Conservation (phyloP, 2,329 filamentous ascomycete genomes). For the Cordyceps militaris region DNA sequence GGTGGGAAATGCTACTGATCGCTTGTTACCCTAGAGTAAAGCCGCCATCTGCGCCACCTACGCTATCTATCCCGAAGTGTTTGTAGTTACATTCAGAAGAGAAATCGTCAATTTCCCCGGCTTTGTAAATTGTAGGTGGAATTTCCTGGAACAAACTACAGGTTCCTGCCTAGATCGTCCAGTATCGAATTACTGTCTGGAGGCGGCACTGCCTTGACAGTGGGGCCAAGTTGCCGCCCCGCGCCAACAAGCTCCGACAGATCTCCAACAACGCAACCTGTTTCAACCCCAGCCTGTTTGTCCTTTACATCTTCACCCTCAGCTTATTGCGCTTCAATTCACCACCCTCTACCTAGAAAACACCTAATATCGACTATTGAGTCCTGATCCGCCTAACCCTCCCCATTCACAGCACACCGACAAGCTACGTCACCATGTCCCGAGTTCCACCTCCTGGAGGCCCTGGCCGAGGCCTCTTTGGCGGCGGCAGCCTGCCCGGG, state of each 20-base stretch:
- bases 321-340: not conserved
- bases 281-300: not conserved
- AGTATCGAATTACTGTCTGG: no score
- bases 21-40: no score
- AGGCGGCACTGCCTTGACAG: slow-evolving; percentile 6
- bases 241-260: slow-evolving; percentile 6
- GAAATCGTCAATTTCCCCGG: no score
- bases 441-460: slow-evolving; percentile 13
- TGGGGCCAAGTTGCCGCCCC: slow-evolving; percentile 9
- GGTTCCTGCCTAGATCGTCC: no score
- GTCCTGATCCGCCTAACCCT: not conserved
- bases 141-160: no score
- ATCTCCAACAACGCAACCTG: slow-evolving; percentile 11
- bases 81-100: no score
- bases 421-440: slow-evolving; percentile 11
- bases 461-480: slow-evolving; percentile 3
- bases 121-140: no score
- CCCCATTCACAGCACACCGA: not conserved
- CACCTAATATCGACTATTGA: not conserved
- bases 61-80: no score
- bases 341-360: not conserved
- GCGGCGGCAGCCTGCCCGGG: slow-evolving; percentile 9
- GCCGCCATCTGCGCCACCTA: no score
- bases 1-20: no score
- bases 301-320: not conserved